phyloP scores from a whole-genome alignment of 257 asterid species.

The Parsonsia alboflavescens region DNA sequence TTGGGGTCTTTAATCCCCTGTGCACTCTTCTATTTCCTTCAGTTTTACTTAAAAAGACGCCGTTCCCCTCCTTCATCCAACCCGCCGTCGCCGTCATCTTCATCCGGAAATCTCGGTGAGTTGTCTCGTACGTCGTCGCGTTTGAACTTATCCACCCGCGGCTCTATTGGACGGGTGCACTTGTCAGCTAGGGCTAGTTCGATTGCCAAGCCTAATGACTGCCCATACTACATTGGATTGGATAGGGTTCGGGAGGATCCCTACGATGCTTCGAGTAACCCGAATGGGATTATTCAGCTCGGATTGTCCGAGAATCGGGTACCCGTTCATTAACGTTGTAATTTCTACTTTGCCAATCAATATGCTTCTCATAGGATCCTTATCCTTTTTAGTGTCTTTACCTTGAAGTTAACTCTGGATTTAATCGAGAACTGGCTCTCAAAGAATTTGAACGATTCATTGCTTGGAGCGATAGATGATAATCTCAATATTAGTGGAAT shows the following conservation, averaged over 20 bases:
- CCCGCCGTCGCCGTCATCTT: constrained; percentile 48
- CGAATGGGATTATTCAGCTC: constrained; percentile 77
- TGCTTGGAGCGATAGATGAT: constrained; percentile 39
- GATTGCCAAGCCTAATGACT: constrained; percentile 60
- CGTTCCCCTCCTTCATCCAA: constrained; percentile 47
- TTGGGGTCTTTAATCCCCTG: constrained; percentile 93
- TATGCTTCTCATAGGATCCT: not conserved
- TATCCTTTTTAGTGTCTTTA: constrained; percentile 9
- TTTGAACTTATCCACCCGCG: constrained; percentile 52
- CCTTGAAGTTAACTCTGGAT: constrained; percentile 74
- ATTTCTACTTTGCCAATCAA: not conserved
- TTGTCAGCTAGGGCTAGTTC: constrained; percentile 55
- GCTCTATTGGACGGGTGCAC: constrained; percentile 47
- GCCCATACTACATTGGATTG: constrained; percentile 86
- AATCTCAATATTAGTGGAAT: constrained; percentile 52
- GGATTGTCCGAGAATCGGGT: constrained; percentile 89
- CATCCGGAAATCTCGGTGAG: constrained; percentile 45
- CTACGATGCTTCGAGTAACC: constrained; percentile 47
- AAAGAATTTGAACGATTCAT: constrained; percentile 36
- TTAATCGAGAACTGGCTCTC: constrained; percentile 77
- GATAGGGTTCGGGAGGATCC: constrained; percentile 59
- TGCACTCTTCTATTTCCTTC: constrained; percentile 77
- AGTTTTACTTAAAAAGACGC: constrained; percentile 71
- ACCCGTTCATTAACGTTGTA: not conserved
- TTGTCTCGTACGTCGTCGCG: constrained; percentile 70